Percentiles rank a stretch among this genome's conserved stretches.
Evolutionary conservation across 192 early-diverging fungal species (phyloP).

Genomic region (Funneliformis mosseae): DNA sequence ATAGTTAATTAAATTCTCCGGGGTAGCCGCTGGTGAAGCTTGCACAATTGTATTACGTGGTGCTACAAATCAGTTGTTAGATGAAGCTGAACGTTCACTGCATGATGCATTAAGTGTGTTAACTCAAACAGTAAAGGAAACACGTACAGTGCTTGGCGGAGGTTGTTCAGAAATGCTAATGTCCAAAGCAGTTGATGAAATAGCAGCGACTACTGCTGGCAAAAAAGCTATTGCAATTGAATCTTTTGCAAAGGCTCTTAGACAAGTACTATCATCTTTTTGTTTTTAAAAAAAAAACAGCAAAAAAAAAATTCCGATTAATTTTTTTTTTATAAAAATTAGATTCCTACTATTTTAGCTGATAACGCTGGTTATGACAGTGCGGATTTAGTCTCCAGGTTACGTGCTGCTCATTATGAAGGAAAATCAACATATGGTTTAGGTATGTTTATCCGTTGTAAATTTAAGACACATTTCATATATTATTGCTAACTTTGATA

Average conservation of each 20-base stretch:
- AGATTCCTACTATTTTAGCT: conserved; percentile 96
- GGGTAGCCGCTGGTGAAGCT: conserved; percentile 92
- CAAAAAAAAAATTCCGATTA: not conserved
- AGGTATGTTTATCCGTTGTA: conserved; percentile 39
- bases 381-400: conserved; percentile 87
- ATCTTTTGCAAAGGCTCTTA: conserved; percentile 90
- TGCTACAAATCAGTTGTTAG: conserved; percentile 91
- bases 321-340: conserved; percentile 27
- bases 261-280: conserved; percentile 40
- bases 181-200: conserved; percentile 95
- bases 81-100: conserved; percentile 95
- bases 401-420: conserved; percentile 93
- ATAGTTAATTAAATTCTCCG: conserved; percentile 93
- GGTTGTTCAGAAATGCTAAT: conserved; percentile 98
- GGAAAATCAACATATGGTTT: conserved; percentile 77
- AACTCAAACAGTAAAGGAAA: conserved; percentile 92
- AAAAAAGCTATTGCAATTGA: conserved; percentile 96
- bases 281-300: not conserved
- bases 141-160: conserved; percentile 91
- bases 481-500: not conserved
- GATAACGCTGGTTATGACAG: conserved; percentile 98
- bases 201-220: conserved; percentile 87
- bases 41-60: conserved; percentile 98
- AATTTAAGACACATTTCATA: too few species aligned
- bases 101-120: conserved; percentile 97